Conservation (phyloP, 169 alveolate species). For the Theileria equi region DNA sequence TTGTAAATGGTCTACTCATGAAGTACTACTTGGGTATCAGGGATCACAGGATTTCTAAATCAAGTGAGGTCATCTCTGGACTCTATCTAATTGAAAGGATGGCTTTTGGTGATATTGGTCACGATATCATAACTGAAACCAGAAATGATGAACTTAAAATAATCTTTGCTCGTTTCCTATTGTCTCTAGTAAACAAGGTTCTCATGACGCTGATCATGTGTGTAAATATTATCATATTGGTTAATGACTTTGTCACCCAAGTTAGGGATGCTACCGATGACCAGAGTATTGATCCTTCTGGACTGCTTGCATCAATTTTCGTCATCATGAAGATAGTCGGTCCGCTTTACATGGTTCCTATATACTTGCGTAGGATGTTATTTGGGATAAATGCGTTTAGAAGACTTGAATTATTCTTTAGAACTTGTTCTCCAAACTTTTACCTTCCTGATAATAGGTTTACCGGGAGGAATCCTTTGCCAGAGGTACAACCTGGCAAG, state of each 20-base stretch:
- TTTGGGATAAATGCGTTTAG: conserved; percentile 10
- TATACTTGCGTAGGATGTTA: background rate
- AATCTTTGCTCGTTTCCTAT: conserved; percentile 7
- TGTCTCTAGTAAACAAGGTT: conserved; percentile 18
- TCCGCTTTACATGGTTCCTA: conserved; percentile 30
- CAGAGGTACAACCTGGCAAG: too few relatives aligned
- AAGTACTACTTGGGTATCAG: conserved; percentile 7
- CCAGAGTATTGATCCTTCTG: conserved; percentile 22
- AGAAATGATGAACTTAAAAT: conserved; percentile 33
- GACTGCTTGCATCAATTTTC: conserved; percentile 25
- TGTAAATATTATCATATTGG: conserved; percentile 11
- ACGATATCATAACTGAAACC: conserved; percentile 18
- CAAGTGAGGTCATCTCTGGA: conserved; percentile 9
- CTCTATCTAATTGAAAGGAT: conserved; percentile 7
- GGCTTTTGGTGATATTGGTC: conserved; percentile 37
- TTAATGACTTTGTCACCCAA: conserved; percentile 19
- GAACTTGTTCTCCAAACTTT: conserved; percentile 44
- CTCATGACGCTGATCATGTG: background rate
- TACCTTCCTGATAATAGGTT: conserved; percentile 9
- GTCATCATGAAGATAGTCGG: conserved; percentile 21
- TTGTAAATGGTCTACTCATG: conserved; percentile 8
- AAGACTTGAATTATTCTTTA: conserved; percentile 19
- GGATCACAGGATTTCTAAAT: conserved; percentile 41
- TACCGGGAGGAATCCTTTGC: background rate
- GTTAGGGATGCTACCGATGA: background rate